These are phyloP conservation scores for Wickerhamomyces chaumierensis DNA, from an alignment of 805 yeast species.

Conservation along the genomic window DNA sequence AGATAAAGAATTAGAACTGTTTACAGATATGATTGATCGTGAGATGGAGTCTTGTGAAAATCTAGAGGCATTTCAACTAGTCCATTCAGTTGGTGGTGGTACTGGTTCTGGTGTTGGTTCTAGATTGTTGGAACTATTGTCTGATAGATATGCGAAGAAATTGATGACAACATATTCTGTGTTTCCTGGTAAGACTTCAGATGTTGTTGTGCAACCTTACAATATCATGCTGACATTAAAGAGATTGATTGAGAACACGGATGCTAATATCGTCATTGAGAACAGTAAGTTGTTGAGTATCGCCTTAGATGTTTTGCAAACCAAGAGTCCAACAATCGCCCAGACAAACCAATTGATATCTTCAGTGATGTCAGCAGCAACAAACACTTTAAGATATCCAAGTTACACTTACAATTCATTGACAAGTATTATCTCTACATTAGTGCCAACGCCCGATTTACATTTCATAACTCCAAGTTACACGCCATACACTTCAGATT, in stretches of 20 bases:
- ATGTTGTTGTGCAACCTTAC: conserved; percentile 97
- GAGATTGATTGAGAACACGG: conserved; percentile 75
- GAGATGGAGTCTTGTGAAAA: conserved; percentile 88
- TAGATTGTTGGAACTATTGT: conserved; percentile 59
- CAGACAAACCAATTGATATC: conserved; percentile 83
- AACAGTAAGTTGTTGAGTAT: conserved; percentile 72
- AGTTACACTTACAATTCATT: conserved; percentile 82
- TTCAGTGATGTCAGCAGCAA: conserved; percentile 70
- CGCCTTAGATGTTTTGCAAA: conserved; percentile 51
- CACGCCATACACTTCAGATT: conserved; percentile 67
- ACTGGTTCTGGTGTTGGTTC: conserved; percentile 97
- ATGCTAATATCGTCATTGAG: conserved; percentile 82
- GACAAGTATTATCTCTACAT: conserved; percentile 68
- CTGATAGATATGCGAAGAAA: conserved; percentile 77
- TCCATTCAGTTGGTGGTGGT: conserved; percentile 97
- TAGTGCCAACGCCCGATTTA: conserved; percentile 77
- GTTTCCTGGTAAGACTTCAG: conserved; percentile 80
- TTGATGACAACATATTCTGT: conserved; percentile 77
- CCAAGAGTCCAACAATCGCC: conserved; percentile 51
- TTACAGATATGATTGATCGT: conserved; percentile 74
- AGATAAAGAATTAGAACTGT: conserved; percentile 51
- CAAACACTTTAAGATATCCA: conserved; percentile 86
- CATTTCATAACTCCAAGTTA: conserved; percentile 67
- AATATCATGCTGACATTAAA: conserved; percentile 76
- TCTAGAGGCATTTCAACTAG: conserved; percentile 78